Evolutionary conservation across 306 rosid species (phyloP).

Genomic region (Vigna angularis): DNA sequence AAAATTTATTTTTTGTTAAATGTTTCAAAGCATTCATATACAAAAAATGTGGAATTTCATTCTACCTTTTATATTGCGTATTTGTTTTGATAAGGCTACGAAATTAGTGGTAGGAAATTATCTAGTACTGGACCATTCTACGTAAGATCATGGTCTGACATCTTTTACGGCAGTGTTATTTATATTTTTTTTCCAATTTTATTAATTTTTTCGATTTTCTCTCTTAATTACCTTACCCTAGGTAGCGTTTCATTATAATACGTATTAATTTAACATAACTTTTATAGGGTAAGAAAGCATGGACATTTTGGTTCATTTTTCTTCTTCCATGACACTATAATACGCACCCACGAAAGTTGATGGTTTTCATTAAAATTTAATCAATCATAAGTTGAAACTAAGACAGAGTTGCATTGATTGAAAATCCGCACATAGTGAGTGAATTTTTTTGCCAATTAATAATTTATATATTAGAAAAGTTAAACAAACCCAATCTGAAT

Average conservation of each 20-base stretch:
- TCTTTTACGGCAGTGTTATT: not conserved
- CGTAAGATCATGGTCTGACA: not conserved
- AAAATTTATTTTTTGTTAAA: too few relatives aligned
- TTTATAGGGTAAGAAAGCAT: not conserved
- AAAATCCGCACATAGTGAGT: not conserved
- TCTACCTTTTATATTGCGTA: not conserved
- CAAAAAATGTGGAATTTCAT: not conserved
- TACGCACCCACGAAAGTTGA: too few relatives aligned
- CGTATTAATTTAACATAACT: not conserved
- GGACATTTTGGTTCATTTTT: not conserved
- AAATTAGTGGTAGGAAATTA: not conserved
- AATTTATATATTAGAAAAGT: not conserved
- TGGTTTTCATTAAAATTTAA: too few relatives aligned
- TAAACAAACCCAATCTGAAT: not conserved
- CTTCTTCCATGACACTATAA: not conserved
- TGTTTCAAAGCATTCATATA: too few relatives aligned
- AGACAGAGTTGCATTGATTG: too few relatives aligned
- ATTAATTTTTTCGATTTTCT: not conserved
- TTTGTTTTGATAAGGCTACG: not conserved
- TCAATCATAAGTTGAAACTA: too few relatives aligned
- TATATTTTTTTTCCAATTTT: not conserved
- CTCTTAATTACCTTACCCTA: not conserved
- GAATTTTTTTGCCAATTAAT: not conserved
- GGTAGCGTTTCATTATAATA: not conserved
- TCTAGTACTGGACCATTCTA: not conserved